phyloP scores from a whole-genome alignment of 148 eudicot genomes.

The Cornus controversa region DNA sequence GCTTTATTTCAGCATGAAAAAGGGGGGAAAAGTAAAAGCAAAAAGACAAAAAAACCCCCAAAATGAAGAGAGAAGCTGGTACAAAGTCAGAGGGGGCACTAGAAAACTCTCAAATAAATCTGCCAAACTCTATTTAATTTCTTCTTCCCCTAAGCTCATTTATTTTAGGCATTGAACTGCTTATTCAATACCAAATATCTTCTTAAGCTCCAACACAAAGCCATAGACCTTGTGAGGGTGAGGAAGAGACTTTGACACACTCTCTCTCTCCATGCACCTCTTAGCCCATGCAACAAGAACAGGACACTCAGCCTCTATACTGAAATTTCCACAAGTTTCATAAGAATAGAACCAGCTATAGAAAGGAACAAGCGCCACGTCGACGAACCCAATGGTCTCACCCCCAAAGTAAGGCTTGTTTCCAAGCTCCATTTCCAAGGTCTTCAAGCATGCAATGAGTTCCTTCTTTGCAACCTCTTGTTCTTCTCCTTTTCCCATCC shows the following conservation, averaged over 20 bases:
- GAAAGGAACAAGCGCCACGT: slow-evolving; percentile 3
- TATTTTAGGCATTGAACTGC: too few species aligned
- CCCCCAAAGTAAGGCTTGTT: slow-evolving; percentile 16
- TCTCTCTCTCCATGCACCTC: slow-evolving; percentile 14
- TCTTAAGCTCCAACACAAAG: not conserved
- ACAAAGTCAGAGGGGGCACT: too few species aligned
- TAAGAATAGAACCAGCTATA: slow-evolving; percentile 11
- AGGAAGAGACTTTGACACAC: slow-evolving; percentile 2
- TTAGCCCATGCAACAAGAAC: slow-evolving; percentile 3
- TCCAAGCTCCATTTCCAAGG: slow-evolving; percentile 10
- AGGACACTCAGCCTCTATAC: slow-evolving; percentile 1
- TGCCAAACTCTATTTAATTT: too few species aligned
- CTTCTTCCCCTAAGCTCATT: too few species aligned
- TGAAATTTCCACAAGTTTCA: not conserved
- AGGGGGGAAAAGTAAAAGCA: too few species aligned
- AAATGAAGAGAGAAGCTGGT: too few species aligned
- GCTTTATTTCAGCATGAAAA: too few species aligned
- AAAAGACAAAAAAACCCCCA: too few species aligned
- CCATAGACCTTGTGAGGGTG: not conserved
- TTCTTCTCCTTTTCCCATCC: slow-evolving; percentile 6
- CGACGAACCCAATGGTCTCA: slow-evolving; percentile 5
- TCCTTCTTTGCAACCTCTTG: slow-evolving; percentile 7
- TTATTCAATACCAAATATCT: not conserved
- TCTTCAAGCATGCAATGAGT: not conserved
- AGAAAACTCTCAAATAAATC: too few species aligned